These are phyloP conservation scores for Colletotrichum sp. DNA, from an alignment of 2,329 filamentous ascomycete species.

Conservation along the genomic window DNA sequence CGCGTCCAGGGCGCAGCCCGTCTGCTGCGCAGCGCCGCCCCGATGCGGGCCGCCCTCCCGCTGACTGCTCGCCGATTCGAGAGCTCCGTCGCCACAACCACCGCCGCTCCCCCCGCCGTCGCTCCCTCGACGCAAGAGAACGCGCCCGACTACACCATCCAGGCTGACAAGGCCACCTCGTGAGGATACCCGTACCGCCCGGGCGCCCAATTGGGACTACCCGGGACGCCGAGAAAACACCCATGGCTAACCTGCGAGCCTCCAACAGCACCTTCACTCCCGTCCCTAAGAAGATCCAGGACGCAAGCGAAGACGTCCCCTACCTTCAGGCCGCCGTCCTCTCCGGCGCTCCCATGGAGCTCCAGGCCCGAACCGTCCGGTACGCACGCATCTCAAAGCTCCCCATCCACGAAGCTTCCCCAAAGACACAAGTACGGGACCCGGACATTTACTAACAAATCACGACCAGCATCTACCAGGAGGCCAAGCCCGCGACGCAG, in stretches of 20 bases:
- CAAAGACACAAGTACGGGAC: neutral
- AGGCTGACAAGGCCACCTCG: conserved; percentile 90
- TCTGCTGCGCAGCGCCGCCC: conserved; percentile 53
- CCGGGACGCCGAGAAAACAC: neutral
- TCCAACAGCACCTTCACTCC: conserved; percentile 81
- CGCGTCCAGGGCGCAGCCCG: conserved; percentile 59
- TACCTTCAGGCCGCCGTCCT: conserved; percentile 82
- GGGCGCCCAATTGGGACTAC: neutral
- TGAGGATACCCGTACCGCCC: conserved; percentile 45
- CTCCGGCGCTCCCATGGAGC: conserved; percentile 90
- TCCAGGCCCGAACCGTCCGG: conserved; percentile 94
- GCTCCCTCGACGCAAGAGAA: conserved; percentile 56
- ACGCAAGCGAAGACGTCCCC: conserved; percentile 83
- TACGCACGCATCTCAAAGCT: conserved; percentile 47
- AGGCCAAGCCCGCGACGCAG: conserved; percentile 93
- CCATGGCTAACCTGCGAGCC: conserved; percentile 11
- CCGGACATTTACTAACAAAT: neutral
- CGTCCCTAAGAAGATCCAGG: conserved; percentile 86
- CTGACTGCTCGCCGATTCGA: conserved; percentile 59
- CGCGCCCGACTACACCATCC: conserved; percentile 81
- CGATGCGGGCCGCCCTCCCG: conserved; percentile 41
- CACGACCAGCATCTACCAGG: conserved; percentile 80
- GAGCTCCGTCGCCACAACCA: conserved; percentile 52
- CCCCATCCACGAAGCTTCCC: neutral
- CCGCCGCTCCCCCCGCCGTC: conserved; percentile 30